Conservation (phyloP, 2,329 filamentous ascomycete genomes). For the Ceratocystis albifundus region DNA sequence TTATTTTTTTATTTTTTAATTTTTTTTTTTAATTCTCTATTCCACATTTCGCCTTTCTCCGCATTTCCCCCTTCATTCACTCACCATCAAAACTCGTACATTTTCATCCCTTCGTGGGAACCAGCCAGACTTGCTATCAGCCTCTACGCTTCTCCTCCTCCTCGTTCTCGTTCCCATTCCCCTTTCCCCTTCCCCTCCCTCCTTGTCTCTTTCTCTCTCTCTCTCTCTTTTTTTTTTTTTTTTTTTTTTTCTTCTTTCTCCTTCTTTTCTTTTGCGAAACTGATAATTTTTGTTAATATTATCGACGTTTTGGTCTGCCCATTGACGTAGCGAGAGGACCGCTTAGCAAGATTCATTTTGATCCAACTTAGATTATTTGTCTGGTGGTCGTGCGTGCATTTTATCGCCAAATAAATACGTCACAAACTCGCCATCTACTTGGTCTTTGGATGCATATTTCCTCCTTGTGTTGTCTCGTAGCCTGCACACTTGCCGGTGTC, state of each 20-base stretch:
- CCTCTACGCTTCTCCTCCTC: not conserved
- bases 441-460: not conserved
- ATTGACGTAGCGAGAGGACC: not conserved
- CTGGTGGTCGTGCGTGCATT: conserved; percentile 8
- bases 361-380: not conserved
- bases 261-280: not conserved
- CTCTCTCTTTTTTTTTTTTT: not conserved
- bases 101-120: conserved; percentile 6
- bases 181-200: not conserved
- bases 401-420: conserved; percentile 13
- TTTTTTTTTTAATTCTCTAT: not conserved
- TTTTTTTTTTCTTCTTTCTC: not conserved
- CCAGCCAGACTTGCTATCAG: not conserved
- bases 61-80: conserved; percentile 4
- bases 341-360: not conserved
- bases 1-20: not conserved
- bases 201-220: not conserved
- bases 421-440: not conserved
- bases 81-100: conserved; percentile 1
- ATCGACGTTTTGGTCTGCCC: not conserved
- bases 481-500: not conserved
- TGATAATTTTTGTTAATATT: not conserved
- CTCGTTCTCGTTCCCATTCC: too few species aligned
- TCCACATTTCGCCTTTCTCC: not conserved
- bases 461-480: not conserved